Conservation (phyloP, 2,329 filamentous ascomycete species). For the Sporothrix luriei region DNA sequence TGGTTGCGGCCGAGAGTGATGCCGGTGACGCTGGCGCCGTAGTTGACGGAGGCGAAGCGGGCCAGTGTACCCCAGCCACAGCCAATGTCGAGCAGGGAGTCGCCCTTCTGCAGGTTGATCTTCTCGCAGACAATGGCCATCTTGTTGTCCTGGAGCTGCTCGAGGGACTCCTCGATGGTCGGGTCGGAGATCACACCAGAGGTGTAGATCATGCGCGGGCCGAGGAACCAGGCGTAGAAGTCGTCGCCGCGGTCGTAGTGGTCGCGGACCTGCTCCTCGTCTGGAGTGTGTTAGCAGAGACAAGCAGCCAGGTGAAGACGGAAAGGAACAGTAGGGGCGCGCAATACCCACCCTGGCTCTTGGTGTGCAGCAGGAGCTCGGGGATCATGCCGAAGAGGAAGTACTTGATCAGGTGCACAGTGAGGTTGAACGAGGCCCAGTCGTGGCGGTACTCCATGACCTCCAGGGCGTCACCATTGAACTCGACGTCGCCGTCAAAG, state of each 20-base stretch:
- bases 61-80: constrained; percentile 98
- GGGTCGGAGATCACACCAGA: constrained; percentile 90
- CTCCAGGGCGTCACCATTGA: constrained; percentile 91
- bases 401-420: constrained; percentile 35
- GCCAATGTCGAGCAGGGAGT: constrained; percentile 88
- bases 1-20: constrained; percentile 95
- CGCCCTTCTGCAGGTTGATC: constrained; percentile 78
- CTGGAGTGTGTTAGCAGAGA: constrained; percentile 48
- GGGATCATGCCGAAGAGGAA: constrained; percentile 37
- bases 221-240: constrained; percentile 98
- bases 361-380: constrained; percentile 37
- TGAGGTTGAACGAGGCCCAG: constrained; percentile 74
- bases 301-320: background rate
- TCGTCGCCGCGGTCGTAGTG: constrained; percentile 98
- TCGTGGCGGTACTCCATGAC: constrained; percentile 92
- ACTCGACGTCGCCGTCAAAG: constrained; percentile 90
- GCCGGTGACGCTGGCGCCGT: constrained; percentile 79
- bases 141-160: constrained; percentile 98
- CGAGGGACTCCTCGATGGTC: constrained; percentile 83
- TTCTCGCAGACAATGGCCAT: constrained; percentile 94
- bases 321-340: background rate
- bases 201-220: constrained; percentile 98
- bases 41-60: constrained; percentile 90
- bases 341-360: constrained; percentile 34
- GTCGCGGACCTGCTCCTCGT: constrained; percentile 96